Base-by-base conservation (phyloP, 2,329 filamentous ascomycete genomes). In the Neonectria punicea region DNA sequence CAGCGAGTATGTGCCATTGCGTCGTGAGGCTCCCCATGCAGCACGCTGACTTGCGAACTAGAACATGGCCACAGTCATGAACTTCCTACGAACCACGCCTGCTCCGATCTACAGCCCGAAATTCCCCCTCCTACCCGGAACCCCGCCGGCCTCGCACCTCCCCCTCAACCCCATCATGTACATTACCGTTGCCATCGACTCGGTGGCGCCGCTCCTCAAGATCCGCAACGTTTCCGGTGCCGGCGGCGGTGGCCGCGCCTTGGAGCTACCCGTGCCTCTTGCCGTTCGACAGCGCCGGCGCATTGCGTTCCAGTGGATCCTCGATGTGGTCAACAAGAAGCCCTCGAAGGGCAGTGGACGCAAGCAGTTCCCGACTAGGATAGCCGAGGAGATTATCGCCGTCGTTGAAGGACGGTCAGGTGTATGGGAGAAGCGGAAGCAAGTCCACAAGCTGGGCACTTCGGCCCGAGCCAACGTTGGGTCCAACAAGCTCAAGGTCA, bases 111-210 rank as follows among this genome's bases (percentile, higher is more conserved):
- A 92, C 76, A 93, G 90, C 78, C 88, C 92, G 22, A 82, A 85
- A 65, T 90, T 88, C 58, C 90, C 91, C 16, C 87, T 96, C 32
- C 83, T 95, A 36, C 92, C 93, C 2, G 92, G 92, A 61, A 85
- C 90, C 2, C 93, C 94, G 1, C 92, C 94, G 1, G 85, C 92
- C 25, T 83, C 87, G 4, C 90, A 95, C 73, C 90, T 99, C 10
- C 94, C 96, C 3, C 88, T 97, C 34, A 93, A 98, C 80, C 96
- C 96, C 1, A 86, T 97, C 59, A 87, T 93, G 59, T 99, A 98
- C 82, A 90, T 99, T 53, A 93, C 92, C 13, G 86, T 97, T 34
- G 94, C 94, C 34, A 90, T 99, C 74, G 96, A 99, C 84, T 97
- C 93, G 10, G 91, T 99, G 25, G 93, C 94, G 1, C 96, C 96